Evolutionary conservation across 2,329 filamentous ascomycete species (phyloP).

Genomic region (Colletotrichum trifolii): DNA sequence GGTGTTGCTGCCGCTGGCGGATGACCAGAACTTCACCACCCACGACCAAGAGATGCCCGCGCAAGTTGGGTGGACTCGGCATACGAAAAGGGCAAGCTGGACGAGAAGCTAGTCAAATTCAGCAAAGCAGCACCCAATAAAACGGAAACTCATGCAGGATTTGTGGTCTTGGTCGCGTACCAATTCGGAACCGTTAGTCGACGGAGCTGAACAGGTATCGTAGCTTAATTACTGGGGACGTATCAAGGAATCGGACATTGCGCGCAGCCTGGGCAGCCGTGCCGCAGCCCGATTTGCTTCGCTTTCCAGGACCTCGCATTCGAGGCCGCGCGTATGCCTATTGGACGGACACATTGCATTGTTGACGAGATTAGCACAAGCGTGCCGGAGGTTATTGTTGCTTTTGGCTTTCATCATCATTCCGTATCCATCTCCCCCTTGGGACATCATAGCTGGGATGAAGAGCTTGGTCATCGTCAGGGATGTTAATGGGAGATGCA

Average conservation of each 20-base stretch:
- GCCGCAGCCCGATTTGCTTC: conserved; percentile 6
- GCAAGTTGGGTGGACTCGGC: conserved; percentile 2
- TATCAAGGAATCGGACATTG: conserved; percentile 19
- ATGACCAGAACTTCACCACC: too few species aligned
- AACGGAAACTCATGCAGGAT: neutral
- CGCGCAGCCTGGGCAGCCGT: conserved; percentile 9
- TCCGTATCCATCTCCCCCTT: neutral
- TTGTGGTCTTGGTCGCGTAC: neutral
- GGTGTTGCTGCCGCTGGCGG: too few species aligned
- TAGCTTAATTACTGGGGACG: conserved; percentile 19
- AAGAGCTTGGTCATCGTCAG: neutral
- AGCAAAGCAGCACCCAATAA: neutral
- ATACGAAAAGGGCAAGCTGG: conserved; percentile 2
- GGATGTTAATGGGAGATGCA: neutral
- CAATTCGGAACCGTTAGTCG: neutral
- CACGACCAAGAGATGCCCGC: conserved; percentile 25
- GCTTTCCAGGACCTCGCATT: too few species aligned
- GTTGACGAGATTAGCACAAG: neutral
- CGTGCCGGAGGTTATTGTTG: too few species aligned
- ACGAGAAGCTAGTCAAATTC: neutral
- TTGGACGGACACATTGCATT: too few species aligned
- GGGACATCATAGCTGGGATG: neutral
- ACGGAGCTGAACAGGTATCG: neutral
- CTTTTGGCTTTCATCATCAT: conserved; percentile 6
- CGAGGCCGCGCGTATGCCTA: too few species aligned